phyloP scores from a whole-genome alignment of 176 grass and related monocot species.

The Carex kokanica region DNA sequence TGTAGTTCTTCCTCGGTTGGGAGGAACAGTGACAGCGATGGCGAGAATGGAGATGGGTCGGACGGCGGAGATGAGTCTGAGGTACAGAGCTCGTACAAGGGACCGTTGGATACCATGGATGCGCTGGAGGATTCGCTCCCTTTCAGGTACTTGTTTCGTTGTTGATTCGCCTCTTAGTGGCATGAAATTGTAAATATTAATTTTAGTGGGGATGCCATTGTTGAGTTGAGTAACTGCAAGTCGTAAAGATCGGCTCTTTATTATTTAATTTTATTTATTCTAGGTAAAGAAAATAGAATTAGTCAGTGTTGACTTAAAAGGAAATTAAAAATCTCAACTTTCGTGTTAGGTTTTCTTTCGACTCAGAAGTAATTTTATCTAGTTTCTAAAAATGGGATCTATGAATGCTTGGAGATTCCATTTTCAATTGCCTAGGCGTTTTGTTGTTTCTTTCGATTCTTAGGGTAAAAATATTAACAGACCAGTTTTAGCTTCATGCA shows the following conservation, averaged over 20 bases:
- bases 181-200: not conserved
- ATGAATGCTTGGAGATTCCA: not conserved
- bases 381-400: not conserved
- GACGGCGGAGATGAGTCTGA: conserved; percentile 67
- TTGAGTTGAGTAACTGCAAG: conserved; percentile 32
- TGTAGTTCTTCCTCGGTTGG: conserved; percentile 56
- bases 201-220: not conserved
- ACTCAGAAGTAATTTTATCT: not conserved
- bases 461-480: no score
- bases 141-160: conserved; percentile 43
- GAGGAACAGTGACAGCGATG: conserved; percentile 56
- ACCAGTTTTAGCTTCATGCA: no score
- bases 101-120: conserved; percentile 87
- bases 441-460: not conserved
- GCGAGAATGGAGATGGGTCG: conserved; percentile 42
- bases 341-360: not conserved
- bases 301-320: not conserved
- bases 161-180: conserved; percentile 28
- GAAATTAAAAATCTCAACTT: not conserved
- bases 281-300: not conserved
- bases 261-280: not conserved
- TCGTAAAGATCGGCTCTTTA: conserved; percentile 25
- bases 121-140: conserved; percentile 79
- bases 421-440: not conserved
- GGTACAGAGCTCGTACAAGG: conserved; percentile 86